Evolutionary conservation across 1,284 basidiomycete species (phyloP), one percentile per base, ranked within the genome.

Genomic region (Hemileia vastatrix): DNA sequence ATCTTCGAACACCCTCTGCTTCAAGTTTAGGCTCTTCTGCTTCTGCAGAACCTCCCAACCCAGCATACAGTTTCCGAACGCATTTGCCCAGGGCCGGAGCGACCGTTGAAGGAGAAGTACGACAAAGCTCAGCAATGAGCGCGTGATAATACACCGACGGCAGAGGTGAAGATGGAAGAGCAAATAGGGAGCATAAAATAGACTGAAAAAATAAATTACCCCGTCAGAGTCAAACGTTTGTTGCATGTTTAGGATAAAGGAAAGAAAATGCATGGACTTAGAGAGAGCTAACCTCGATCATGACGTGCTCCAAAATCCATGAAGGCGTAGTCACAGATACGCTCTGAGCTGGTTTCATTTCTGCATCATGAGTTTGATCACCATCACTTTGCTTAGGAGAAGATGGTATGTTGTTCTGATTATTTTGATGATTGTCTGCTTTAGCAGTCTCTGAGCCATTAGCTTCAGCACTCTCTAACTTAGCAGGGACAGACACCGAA

Each of bases 81-180:
- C 88, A 90, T 73, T 94, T 90, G 58, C 94, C 94, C 11, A 98
- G 88, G 1, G 93, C 90, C 0, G 94, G 95, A 2, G 94, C 94
- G 45, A 94, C 86, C 0, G 90, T 94, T n/a, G 83, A 81, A 0
- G 94, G 92, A 1, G 88, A 88, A 9, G 93, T 79, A 72, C 93
- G 92, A 77, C 93, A 96, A 4, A 99, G 80, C 74, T 98, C 95
- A 15, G 90, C 88, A 64, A 98, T 86, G 54, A 98, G 80, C 1
- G 87, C 80, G 63, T 87, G 85, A 76, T 96, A 92, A 77, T 95
- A 98, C 18, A 93, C 80, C 44, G 74, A 70, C 0, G 87, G 80
- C 71, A 88, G 84, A 0, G 83, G 80, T 1, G 92, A 78, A 66
- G 84, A 81, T 0, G 94, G 94, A 15, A 96, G 80, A 6, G 86